Evolutionary conservation across 306 rosid genomes (phyloP), one percentile per base, ranked within the genome.

Genomic region (Dalbergia cultrata): DNA sequence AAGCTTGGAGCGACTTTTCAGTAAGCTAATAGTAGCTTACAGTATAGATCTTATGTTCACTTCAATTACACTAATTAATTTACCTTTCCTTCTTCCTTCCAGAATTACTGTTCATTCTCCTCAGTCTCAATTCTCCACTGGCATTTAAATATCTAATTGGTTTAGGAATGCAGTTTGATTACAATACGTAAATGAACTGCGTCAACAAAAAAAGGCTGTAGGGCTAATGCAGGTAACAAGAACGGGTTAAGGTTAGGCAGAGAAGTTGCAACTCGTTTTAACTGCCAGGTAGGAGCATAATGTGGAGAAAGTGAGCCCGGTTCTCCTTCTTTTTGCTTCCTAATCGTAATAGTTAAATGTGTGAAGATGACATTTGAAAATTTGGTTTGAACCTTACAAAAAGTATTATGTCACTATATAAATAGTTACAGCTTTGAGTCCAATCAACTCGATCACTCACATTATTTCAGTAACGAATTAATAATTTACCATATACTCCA

Each of bases 401-500:
- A 35, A 37, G 44, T 34, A 44, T 50, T 56, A 35, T 53, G 57
- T 9, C 66, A 37, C 31, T 53, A 47, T 61, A 65, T 53, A 77
- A 37, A 18, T 44, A 41, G n/a, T 18, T 22, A 37, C 61, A 50
- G 37, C 60, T 75, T 17, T 41, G 35, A 66, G 45, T 37, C 69
- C 49, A 26, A 67, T 21, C 21, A 17, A 64, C 57, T 21, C 31
- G 31, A 26, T 26, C 61, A 9, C 21, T 41, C 26, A 65, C 68
- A 41, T 21, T 61, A 61, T 61, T 17, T 21, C 13, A 21, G 12
- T 11, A 71, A 61, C 33, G 35, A 47, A 59, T 22, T 26, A 60
- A 26, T 13, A 56, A 39, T 66, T 54, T 10, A 45, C 19, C 18
- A 71, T 62, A 68, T 49, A n/a, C 69, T 35, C 33, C 59, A 75